These are phyloP conservation scores for Canavalia ensiformis DNA, from an alignment of 306 rosid genomes.

Conservation along the genomic window DNA sequence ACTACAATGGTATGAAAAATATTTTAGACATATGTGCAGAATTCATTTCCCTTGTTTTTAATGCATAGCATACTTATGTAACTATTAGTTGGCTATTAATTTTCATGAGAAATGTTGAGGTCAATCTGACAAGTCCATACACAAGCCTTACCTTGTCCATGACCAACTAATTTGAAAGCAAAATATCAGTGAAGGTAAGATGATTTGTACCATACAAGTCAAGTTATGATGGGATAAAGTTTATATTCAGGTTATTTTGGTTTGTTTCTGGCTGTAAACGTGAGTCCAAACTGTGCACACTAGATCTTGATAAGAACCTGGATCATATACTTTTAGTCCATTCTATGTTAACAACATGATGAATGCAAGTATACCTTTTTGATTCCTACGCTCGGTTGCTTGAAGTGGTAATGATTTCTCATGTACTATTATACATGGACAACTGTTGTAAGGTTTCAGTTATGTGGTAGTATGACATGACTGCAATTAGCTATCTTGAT, in stretches of 20 bases:
- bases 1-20: constrained; percentile 72
- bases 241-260: constrained; percentile 15
- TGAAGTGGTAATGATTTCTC: background rate
- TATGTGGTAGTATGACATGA: constrained; percentile 24
- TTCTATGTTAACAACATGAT: constrained; percentile 5
- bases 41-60: constrained; percentile 24
- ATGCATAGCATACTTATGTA: background rate
- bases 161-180: background rate
- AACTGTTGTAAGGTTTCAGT: background rate
- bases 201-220: background rate
- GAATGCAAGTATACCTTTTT: constrained; percentile 9
- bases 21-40: constrained; percentile 17
- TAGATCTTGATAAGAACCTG: too few relatives aligned
- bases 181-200: background rate
- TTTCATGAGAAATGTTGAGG: constrained; percentile 16
- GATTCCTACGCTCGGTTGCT: constrained; percentile 1
- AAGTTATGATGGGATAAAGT: background rate
- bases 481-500: constrained; percentile 35
- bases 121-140: background rate
- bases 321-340: background rate
- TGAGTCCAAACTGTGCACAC: background rate
- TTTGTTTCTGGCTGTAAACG: constrained; percentile 1
- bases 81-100: background rate
- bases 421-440: background rate
- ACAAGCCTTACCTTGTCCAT: background rate